Conservation (phyloP, 495 filamentous ascomycete genomes). For the Aspergillus ostianus region DNA sequence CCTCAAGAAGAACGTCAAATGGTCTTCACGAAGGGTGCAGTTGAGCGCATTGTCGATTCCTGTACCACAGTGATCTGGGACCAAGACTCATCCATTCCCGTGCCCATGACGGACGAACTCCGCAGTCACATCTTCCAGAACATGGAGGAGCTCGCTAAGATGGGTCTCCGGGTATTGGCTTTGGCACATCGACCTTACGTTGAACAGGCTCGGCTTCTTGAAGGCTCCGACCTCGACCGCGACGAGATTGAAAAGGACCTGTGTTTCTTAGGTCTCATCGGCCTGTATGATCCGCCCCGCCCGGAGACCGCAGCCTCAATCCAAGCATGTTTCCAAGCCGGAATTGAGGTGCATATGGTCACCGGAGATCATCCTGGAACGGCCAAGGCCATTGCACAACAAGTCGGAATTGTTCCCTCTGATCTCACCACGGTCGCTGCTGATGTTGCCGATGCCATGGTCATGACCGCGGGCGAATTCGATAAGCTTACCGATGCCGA, state of each 20-base stretch:
- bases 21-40: slow-evolving; percentile 75
- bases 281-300: slow-evolving; percentile 60
- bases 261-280: slow-evolving; percentile 63
- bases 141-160: slow-evolving; percentile 60
- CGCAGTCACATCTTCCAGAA: slow-evolving; percentile 55
- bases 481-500: slow-evolving; percentile 62
- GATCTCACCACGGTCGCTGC: slow-evolving; percentile 48
- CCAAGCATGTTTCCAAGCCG: slow-evolving; percentile 57
- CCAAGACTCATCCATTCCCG: slow-evolving; percentile 30
- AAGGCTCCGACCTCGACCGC: slow-evolving; percentile 15
- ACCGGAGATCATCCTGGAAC: slow-evolving; percentile 68
- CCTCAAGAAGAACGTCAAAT: slow-evolving; percentile 39
- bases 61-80: slow-evolving; percentile 53
- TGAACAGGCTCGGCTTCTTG: slow-evolving; percentile 25
- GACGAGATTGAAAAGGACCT: slow-evolving; percentile 58
- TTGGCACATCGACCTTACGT: slow-evolving; percentile 49
- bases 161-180: slow-evolving; percentile 64
- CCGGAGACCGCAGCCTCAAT: slow-evolving; percentile 52
- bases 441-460: slow-evolving; percentile 58
- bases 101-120: slow-evolving; percentile 40
- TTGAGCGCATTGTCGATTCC: slow-evolving; percentile 73
- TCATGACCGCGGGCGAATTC: slow-evolving; percentile 68
- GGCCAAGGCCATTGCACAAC: slow-evolving; percentile 60
- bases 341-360: slow-evolving; percentile 73
- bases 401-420: slow-evolving; percentile 65